Percentiles rank a stretch among this genome's conserved stretches.
These are phyloP conservation scores for Cryptosporidium bovis DNA, from an alignment of 169 alveolate species.

Conservation along the genomic window DNA sequence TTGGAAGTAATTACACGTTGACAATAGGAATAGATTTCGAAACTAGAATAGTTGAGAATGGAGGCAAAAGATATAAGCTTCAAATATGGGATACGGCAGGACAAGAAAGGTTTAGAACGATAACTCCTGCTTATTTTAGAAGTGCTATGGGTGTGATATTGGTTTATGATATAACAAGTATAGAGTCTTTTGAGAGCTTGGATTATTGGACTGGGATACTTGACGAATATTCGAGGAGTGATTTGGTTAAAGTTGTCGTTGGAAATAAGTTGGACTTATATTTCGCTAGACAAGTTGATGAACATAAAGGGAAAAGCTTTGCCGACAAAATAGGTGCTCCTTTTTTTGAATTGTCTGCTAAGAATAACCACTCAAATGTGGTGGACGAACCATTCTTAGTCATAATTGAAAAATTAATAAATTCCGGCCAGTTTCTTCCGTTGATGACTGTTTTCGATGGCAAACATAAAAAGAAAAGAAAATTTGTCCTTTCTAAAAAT, in stretches of 20 bases:
- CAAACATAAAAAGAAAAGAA: too few species aligned
- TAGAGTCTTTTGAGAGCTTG: constrained; percentile 52
- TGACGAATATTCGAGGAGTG: constrained; percentile 79
- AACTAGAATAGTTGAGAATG: constrained; percentile 18
- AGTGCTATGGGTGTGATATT: constrained; percentile 81
- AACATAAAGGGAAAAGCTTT: constrained; percentile 1
- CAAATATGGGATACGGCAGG: constrained; percentile 84
- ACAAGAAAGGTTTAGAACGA: constrained; percentile 80
- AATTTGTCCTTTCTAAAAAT: too few species aligned
- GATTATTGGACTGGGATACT: constrained; percentile 5
- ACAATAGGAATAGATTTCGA: constrained; percentile 90
- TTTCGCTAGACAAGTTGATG: constrained; percentile 81
- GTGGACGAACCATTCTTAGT: neutral
- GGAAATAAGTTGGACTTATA: constrained; percentile 87
- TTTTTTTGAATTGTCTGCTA: constrained; percentile 30
- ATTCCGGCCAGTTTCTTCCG: too few species aligned
- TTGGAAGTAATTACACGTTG: neutral
- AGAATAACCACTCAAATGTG: neutral
- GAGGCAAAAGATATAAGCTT: constrained; percentile 37
- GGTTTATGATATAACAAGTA: constrained; percentile 77
- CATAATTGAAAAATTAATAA: too few species aligned
- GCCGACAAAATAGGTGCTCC: constrained; percentile 5
- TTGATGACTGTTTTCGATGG: too few species aligned
- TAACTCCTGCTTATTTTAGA: constrained; percentile 81
- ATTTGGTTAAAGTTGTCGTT: constrained; percentile 82